Conservation (phyloP, 805 yeast genomes). For the Yarrowia sp. region DNA sequence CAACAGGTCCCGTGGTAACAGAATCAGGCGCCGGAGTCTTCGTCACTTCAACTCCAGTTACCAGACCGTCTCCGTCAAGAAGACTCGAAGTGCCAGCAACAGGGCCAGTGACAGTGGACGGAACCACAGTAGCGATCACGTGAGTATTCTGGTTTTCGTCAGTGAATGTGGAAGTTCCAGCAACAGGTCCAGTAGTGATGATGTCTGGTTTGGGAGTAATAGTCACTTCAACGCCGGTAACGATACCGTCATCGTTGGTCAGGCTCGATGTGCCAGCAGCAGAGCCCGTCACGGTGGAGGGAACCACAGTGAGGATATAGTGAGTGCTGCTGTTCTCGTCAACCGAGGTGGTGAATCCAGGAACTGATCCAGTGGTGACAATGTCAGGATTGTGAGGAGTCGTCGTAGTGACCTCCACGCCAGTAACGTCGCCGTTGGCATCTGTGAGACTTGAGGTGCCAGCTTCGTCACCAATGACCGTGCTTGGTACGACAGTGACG, state of each 20-base stretch:
- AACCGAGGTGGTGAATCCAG: not conserved
- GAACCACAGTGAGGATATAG: not conserved
- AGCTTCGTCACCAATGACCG: not conserved
- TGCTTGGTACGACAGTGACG: not conserved
- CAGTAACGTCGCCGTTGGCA: not conserved
- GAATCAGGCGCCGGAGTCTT: not conserved
- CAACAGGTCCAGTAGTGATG: not conserved
- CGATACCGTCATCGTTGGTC: not conserved
- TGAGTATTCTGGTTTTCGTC: not conserved
- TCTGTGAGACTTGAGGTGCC: not conserved
- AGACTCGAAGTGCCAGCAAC: not conserved
- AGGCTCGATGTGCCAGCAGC: not conserved
- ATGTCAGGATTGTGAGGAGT: not conserved
- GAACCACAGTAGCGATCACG: not conserved
- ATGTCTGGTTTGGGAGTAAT: not conserved
- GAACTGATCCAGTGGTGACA: not conserved
- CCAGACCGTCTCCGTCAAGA: not conserved
- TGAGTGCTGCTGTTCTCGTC: not conserved
- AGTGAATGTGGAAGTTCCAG: not conserved
- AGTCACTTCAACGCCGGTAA: not conserved
- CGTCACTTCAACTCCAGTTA: not conserved
- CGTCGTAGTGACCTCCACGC: not conserved
- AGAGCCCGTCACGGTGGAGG: not conserved
- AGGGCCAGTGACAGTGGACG: not conserved
- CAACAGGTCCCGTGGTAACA: not conserved